Conservation (phyloP, 1,284 basidiomycete genomes). For the Microbotryum lychnidis-dioicae region DNA sequence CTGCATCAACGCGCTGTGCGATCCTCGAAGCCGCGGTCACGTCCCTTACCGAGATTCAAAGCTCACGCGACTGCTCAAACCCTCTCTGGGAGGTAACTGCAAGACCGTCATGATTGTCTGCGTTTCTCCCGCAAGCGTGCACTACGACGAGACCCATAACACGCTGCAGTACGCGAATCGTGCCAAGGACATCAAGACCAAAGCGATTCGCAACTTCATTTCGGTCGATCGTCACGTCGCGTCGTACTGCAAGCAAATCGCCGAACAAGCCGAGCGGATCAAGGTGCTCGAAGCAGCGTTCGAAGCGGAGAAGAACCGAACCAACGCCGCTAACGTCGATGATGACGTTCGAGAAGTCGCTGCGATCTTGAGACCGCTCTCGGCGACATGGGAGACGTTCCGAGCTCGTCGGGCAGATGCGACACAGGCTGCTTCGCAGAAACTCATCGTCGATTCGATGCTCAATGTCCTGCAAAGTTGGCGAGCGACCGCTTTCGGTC, state of each 20-base stretch:
- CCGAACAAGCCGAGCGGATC: conserved; percentile 36
- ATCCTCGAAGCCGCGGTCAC: conserved; percentile 69
- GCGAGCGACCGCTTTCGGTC: conserved; percentile 9
- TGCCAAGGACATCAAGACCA: conserved; percentile 94
- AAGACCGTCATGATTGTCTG: conserved; percentile 90
- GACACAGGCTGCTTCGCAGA: conserved; percentile 11
- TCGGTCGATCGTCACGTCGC: conserved; percentile 88
- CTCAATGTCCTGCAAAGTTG: conserved; percentile 13
- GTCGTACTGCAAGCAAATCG: conserved; percentile 52
- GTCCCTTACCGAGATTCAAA: conserved; percentile 95
- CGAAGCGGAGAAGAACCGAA: conserved; percentile 8
- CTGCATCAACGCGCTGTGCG: conserved; percentile 94
- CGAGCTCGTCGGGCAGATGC: conserved; percentile 4
- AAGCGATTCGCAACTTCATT: conserved; percentile 78
- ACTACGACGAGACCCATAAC: conserved; percentile 96
- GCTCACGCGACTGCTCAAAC: conserved; percentile 88
- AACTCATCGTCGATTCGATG: conserved; percentile 1
- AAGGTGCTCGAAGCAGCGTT: conserved; percentile 29
- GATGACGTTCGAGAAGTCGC: conserved; percentile 19
- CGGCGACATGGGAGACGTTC: conserved; percentile 16
- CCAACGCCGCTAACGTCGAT: conserved; percentile 14
- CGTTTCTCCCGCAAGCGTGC: conserved; percentile 81
- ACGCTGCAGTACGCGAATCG: conserved; percentile 91
- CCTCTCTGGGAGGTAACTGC: conserved; percentile 93
- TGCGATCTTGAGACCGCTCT: conserved; percentile 15